Evolutionary conservation across 805 yeast genomes (phyloP), one percentile per base, ranked within the genome.

Genomic region (Yarrowia osloensis): DNA sequence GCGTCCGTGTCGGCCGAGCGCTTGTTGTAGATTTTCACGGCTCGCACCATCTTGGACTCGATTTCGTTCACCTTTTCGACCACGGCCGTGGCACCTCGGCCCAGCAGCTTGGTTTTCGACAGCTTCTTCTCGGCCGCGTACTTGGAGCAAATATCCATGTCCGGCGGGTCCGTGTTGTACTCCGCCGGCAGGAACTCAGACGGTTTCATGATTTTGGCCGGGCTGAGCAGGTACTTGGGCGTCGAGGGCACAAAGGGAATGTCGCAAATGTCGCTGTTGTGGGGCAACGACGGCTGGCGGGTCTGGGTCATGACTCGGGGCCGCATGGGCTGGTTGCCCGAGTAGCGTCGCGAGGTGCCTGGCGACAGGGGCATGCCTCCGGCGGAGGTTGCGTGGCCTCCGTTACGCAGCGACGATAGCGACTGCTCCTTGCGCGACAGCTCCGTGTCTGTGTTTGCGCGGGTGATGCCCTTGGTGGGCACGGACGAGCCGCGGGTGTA

Each of bases 1-100:
- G 71, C 73, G 28, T 68, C 85, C 73, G 86, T 85, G 46, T 85
- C 88, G 52, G 81, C 82, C 0, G 86, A 84, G 61, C 81, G 82
- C 68, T 85, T 80, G 70, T 86, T 86, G 75, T 91, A 92, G 74
- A 91, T 96, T 73, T 91, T 91, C n/a, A 91, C 97, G 0, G 97
- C 97, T 74, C 81, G 91, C 24, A 90, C 59, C 66, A 71, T 67
- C 40, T 71, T 70, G 11, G 73, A 69, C 26, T 67, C 49, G 66
- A 70, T 70, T 26, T 71, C 73, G 28, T 63, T 57, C 46, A 54
- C 67, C 15, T 68, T 54, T 47, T 68, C 68, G 49, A 76, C 78
- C 31, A 71, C 70, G 6, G 78, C 78, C 17, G 78, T 75, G 9
- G 78, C 72, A 29, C 78, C 78, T 46, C 72, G 71, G 22, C 78